Evolutionary conservation across 169 alveolate genomes (phyloP).

Genomic region (Miamiensis avidus): DNA sequence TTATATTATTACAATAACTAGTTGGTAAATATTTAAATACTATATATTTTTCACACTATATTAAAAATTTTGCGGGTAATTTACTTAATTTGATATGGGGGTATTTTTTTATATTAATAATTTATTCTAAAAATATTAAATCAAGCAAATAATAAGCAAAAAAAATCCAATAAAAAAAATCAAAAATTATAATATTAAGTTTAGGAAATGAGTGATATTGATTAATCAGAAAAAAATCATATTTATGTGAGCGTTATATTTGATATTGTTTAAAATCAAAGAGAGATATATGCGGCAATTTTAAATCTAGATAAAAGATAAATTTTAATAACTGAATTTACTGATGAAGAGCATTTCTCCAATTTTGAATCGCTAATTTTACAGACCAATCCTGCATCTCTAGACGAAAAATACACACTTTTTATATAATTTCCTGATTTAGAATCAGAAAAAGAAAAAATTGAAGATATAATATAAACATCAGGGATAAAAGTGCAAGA

Average conservation of each 20-base stretch:
- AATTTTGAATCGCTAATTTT: conserved; percentile 62
- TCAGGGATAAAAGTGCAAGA: conserved; percentile 50
- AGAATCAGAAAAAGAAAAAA: conserved; percentile 48
- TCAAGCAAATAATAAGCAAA: not conserved
- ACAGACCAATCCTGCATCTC: conserved; percentile 45
- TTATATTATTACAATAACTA: too few relatives aligned
- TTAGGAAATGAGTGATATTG: not conserved
- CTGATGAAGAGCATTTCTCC: conserved; percentile 68
- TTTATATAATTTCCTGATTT: conserved; percentile 59
- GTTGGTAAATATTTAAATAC: too few relatives aligned
- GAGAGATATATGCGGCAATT: conserved; percentile 49
- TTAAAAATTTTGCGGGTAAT: not conserved
- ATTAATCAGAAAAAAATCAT: not conserved
- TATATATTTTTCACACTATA: too few relatives aligned
- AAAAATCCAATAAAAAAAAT: too few relatives aligned
- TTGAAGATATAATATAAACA: conserved; percentile 53
- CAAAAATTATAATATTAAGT: too few relatives aligned
- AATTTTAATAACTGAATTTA: conserved; percentile 57
- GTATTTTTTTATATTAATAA: too few relatives aligned
- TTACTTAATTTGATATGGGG: not conserved
- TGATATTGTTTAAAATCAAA: not conserved
- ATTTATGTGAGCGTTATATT: not conserved
- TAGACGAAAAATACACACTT: conserved; percentile 51
- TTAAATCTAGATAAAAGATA: conserved; percentile 54
- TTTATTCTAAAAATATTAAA: too few relatives aligned